phyloP scores from a whole-genome alignment of 257 asterid genomes.

The Perilla frutescens region DNA sequence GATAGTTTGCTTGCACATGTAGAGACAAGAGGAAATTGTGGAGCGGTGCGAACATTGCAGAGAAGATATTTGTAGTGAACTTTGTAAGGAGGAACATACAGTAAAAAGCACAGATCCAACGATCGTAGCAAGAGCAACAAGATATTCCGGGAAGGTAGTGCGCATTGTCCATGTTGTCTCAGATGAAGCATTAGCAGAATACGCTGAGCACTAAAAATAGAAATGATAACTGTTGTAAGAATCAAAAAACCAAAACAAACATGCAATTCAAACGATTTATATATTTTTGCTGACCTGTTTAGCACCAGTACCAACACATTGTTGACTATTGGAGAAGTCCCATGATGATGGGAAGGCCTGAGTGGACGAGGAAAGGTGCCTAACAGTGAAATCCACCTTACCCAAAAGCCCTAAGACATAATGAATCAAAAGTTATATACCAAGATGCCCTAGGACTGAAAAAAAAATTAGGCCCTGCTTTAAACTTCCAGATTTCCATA shows the following conservation, averaged over 20 bases:
- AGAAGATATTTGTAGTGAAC: conserved; percentile 11
- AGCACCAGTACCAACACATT: conserved; percentile 67
- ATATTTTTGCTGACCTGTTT: conserved; percentile 56
- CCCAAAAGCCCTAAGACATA: conserved; percentile 70
- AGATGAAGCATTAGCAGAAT: conserved; percentile 75
- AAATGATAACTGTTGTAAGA: conserved; percentile 21
- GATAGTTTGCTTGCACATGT: conserved; percentile 13
- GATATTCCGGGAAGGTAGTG: conserved; percentile 89
- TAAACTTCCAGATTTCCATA: background rate
- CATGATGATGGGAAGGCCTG: conserved; percentile 60
- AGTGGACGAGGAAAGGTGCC: conserved; percentile 81
- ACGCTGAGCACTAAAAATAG: conserved; percentile 77
- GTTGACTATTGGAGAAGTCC: conserved; percentile 63
- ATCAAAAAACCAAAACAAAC: conserved; percentile 34
- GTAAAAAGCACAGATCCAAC: conserved; percentile 91
- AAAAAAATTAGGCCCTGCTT: background rate
- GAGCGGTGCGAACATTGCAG: background rate
- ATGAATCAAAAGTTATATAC: conserved; percentile 19
- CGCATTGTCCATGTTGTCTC: conserved; percentile 92
- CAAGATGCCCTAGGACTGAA: conserved; percentile 12
- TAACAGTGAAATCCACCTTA: conserved; percentile 90
- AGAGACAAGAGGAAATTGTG: conserved; percentile 13
- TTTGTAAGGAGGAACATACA: conserved; percentile 48
- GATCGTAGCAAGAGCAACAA: conserved; percentile 88
- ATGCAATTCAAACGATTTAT: conserved; percentile 11